These are phyloP conservation scores for Fusarium guadeloupense DNA, from an alignment of 2,329 filamentous ascomycete species.

Conservation along the genomic window DNA sequence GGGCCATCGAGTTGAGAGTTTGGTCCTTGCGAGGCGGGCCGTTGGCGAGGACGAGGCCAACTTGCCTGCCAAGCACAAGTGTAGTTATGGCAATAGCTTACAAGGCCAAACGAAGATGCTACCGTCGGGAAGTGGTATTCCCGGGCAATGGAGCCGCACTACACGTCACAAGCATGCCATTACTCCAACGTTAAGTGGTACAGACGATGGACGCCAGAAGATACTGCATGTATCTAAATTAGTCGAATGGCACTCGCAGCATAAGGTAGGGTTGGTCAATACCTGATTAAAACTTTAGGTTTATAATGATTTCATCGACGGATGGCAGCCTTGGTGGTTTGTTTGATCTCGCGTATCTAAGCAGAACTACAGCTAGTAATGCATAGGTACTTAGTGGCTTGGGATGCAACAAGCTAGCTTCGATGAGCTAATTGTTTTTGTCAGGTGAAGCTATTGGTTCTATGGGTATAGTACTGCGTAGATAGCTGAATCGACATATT, in stretches of 20 bases:
- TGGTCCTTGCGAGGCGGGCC: constrained; percentile 6
- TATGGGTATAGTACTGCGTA: too few species aligned
- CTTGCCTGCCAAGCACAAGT: not conserved
- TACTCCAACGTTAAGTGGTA: not conserved
- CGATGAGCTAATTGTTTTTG: too few species aligned
- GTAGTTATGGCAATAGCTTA: not conserved
- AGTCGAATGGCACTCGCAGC: not conserved
- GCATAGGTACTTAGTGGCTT: not conserved
- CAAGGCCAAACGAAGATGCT: not conserved
- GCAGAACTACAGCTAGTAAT: too few species aligned
- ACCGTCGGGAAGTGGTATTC: not conserved
- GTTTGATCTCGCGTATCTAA: not conserved
- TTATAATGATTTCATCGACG: constrained; percentile 24
- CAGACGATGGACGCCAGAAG: constrained; percentile 5
- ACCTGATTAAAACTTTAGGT: constrained; percentile 10
- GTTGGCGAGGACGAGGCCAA: constrained; percentile 4
- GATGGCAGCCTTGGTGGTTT: not conserved
- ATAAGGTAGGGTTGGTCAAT: constrained; percentile 10
- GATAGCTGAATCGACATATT: too few species aligned
- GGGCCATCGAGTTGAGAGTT: not conserved
- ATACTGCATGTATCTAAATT: not conserved
- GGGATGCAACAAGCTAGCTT: not conserved
- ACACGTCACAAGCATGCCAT: constrained; percentile 22
- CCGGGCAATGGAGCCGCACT: constrained; percentile 5
- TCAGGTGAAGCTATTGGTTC: not conserved